These are phyloP conservation scores for Coemansia sp. DNA, from an alignment of 192 early-diverging fungal genomes.

Conservation along the genomic window DNA sequence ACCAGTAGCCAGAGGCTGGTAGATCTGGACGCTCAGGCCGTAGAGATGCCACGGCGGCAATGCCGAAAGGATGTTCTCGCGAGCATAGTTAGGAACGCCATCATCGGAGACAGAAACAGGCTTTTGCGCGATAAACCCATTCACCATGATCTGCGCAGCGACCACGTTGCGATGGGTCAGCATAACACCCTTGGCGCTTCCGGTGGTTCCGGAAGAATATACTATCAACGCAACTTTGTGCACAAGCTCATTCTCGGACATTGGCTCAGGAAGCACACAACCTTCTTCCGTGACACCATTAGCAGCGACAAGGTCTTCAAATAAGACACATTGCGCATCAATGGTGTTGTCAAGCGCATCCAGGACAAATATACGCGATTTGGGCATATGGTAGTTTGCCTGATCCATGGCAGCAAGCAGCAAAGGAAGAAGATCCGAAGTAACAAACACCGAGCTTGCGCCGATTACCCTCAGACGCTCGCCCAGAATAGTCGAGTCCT, in stretches of 20 bases:
- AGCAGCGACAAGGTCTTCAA: background rate
- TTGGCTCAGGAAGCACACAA: background rate
- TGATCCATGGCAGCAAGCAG: constrained; percentile 4
- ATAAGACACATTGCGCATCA: background rate
- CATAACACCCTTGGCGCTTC: constrained; percentile 35
- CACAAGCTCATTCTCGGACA: constrained; percentile 2
- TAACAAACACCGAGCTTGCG: constrained; percentile 20
- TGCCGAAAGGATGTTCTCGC: constrained; percentile 13
- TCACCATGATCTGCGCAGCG: constrained; percentile 10
- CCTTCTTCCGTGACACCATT: background rate
- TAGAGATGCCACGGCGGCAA: constrained; percentile 29
- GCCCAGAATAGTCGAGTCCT: background rate
- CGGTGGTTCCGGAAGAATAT: constrained; percentile 49
- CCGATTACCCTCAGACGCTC: constrained; percentile 11
- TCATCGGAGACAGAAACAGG: background rate
- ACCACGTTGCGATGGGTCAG: constrained; percentile 47
- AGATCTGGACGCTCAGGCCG: constrained; percentile 40
- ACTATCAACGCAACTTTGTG: constrained; percentile 26
- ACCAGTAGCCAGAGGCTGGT: constrained; percentile 30
- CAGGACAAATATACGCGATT: background rate
- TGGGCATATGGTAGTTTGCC: background rate
- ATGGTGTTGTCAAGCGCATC: background rate
- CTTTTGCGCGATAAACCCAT: constrained; percentile 14
- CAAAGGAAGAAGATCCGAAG: constrained; percentile 17
- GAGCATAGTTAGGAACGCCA: background rate